phyloP scores from a whole-genome alignment of 768 basidiomycete species.

The Phlebiopsis gigantea region DNA sequence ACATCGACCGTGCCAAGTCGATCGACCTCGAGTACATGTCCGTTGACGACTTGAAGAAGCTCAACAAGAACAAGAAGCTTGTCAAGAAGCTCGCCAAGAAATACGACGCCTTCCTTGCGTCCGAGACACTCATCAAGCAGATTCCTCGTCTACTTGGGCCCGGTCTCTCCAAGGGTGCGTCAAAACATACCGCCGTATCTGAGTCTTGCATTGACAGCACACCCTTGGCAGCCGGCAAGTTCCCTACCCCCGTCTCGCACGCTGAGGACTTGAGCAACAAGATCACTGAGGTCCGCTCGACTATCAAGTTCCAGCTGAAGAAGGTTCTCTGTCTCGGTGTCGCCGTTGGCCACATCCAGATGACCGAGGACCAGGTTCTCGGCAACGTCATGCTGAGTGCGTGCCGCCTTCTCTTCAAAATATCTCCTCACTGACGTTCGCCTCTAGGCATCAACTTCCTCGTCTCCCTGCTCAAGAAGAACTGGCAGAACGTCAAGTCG shows the following conservation, averaged over 20 bases:
- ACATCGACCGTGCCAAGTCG: slow-evolving; percentile 98
- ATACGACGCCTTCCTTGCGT: slow-evolving; percentile 97
- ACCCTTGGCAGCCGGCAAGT: slow-evolving; percentile 78
- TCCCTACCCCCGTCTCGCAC: slow-evolving; percentile 96
- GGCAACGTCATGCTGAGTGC: slow-evolving; percentile 95
- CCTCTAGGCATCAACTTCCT: slow-evolving; percentile 94
- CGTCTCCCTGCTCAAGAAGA: slow-evolving; percentile 98
- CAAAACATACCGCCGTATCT: background rate
- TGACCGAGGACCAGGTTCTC: slow-evolving; percentile 96
- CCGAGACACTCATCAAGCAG: slow-evolving; percentile 98
- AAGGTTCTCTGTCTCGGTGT: slow-evolving; percentile 99
- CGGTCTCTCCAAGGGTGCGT: slow-evolving; percentile 95
- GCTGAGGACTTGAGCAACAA: slow-evolving; percentile 87
- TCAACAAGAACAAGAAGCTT: slow-evolving; percentile 99
- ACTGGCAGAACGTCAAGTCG: slow-evolving; percentile 99
- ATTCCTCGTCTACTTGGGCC: slow-evolving; percentile 99
- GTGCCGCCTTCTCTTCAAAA: slow-evolving; percentile 20
- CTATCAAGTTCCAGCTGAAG: slow-evolving; percentile 99
- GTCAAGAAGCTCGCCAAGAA: slow-evolving; percentile 99
- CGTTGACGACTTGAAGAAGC: slow-evolving; percentile 99
- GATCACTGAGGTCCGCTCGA: slow-evolving; percentile 92
- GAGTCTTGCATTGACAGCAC: background rate
- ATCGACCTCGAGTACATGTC: slow-evolving; percentile 99
- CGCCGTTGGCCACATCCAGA: slow-evolving; percentile 95
- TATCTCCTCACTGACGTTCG: slow-evolving; percentile 5